A percentile compares a stretch with the other conserved stretches of the same genome.
These are phyloP conservation scores for Plasmodium reichenowi DNA, from an alignment of 169 alveolate species.

Conservation along the genomic window DNA sequence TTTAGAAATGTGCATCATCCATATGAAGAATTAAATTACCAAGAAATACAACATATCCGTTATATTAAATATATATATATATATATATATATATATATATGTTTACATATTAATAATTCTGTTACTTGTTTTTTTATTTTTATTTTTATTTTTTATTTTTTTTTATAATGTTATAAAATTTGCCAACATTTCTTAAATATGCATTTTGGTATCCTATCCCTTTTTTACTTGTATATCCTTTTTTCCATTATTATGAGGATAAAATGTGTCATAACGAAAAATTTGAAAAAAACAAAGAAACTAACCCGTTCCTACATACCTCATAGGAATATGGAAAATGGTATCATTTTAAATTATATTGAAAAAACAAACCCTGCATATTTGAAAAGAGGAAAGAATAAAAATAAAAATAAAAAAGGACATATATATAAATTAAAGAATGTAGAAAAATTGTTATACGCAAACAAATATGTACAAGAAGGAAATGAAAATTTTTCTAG, in stretches of 20 bases:
- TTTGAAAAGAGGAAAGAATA: not conserved
- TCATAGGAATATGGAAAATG: too few relatives aligned
- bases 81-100: too few relatives aligned
- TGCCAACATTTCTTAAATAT: conserved; percentile 6
- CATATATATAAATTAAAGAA: not conserved
- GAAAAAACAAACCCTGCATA: too few relatives aligned
- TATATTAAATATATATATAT: too few relatives aligned
- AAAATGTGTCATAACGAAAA: not conserved
- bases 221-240: conserved; percentile 6
- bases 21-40: too few relatives aligned
- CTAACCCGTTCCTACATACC: not conserved
- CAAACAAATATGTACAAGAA: not conserved
- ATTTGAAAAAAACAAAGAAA: not conserved
- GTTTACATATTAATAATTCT: too few relatives aligned
- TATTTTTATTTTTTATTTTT: too few relatives aligned
- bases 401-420: not conserved
- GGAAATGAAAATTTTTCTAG: not conserved
- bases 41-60: too few relatives aligned
- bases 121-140: too few relatives aligned
- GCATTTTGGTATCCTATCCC: not conserved
- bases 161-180: too few relatives aligned
- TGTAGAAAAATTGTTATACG: not conserved
- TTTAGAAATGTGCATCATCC: too few relatives aligned
- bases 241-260: not conserved
- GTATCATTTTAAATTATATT: too few relatives aligned